phyloP scores from a whole-genome alignment of 2,329 filamentous ascomycete species.

The Aspergillus glaucus region DNA sequence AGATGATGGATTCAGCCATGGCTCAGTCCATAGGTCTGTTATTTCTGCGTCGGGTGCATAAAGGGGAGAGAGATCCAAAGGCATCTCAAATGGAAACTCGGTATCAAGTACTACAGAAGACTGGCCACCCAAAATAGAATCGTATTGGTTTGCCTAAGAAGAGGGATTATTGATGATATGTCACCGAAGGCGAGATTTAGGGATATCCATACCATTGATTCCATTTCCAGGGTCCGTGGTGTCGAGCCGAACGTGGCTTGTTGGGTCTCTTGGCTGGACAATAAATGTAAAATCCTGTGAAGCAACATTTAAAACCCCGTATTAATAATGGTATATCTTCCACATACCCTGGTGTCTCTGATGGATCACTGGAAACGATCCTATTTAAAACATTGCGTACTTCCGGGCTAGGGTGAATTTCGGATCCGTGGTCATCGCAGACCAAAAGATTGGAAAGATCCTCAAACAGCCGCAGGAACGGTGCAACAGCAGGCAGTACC shows the following conservation, averaged over 20 bases:
- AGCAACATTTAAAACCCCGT: neutral
- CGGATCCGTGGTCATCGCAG: constrained; percentile 3
- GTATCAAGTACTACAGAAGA: constrained; percentile 6
- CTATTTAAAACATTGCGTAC: constrained; percentile 8
- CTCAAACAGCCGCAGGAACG: constrained; percentile 12
- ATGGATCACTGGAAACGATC: constrained; percentile 15
- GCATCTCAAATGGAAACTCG: constrained; percentile 9
- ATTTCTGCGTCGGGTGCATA: constrained; percentile 9
- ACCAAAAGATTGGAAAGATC: constrained; percentile 11
- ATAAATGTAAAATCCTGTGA: neutral
- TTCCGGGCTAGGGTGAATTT: constrained; percentile 1
- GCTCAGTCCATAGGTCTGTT: constrained; percentile 8
- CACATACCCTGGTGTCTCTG: constrained; percentile 10
- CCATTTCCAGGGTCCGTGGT: neutral
- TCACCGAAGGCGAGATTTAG: neutral
- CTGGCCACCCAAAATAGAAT: constrained; percentile 10
- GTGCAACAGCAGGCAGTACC: constrained; percentile 8
- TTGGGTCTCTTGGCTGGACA: neutral
- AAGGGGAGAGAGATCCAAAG: constrained; percentile 10
- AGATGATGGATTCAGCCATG: constrained; percentile 3
- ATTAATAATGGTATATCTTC: neutral
- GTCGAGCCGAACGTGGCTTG: neutral
- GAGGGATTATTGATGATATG: neutral
- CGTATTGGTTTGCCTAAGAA: constrained; percentile 8
- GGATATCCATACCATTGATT: constrained; percentile 1